Base-by-base conservation (phyloP, 768 basidiomycete genomes). In the Strobilomyces dryophilus region DNA sequence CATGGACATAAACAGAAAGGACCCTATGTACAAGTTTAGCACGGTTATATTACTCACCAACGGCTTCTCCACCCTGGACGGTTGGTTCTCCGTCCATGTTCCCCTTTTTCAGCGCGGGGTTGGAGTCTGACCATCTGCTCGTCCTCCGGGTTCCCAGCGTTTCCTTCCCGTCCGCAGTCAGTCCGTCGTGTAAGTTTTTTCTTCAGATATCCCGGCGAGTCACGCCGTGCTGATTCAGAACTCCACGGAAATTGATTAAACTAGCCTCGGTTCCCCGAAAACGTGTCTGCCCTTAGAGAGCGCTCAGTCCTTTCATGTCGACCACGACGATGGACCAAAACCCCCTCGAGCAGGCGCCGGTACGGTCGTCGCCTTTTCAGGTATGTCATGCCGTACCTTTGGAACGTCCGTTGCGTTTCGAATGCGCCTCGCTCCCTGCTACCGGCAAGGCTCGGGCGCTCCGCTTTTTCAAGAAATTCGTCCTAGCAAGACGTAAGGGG, bases 401-500 rank as follows among this genome's bases (percentile, higher is more conserved):
- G 18, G 36, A 9, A n/a, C 35, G 1, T 12, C 41, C 49, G 52
- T 51, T 51, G 2, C 18, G 42, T 59, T 71, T 50, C 4, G 47
- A 63, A 63, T 44, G 4, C 15, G 45, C 41, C 59, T 21, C n/a
- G 26, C 49, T 45, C 20, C 47, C 42, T 29, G 10, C 48, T 26
- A 17, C 49, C 45, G 51, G 12, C 20, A 51, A 66, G 66, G 56
- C 56, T 53, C 74, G 73, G 47, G 73, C 51, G 66, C 64, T 68
- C 65, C 70, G 64, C 58, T 79, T 65, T 49, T 70, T 60, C 67
- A 79, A 59, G 71, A 75, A 59, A 62, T 72, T 62, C 44, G 65
- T 67, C 24, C 29, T 56, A 6, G 73, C 69, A 51, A 66, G 67
- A 32, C 71, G 76, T 32, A 58, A 68, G 37, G 59, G 63, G 41